Conservation (phyloP, 345 rosid genomes). For the Eucalyptus camaldulensis region DNA sequence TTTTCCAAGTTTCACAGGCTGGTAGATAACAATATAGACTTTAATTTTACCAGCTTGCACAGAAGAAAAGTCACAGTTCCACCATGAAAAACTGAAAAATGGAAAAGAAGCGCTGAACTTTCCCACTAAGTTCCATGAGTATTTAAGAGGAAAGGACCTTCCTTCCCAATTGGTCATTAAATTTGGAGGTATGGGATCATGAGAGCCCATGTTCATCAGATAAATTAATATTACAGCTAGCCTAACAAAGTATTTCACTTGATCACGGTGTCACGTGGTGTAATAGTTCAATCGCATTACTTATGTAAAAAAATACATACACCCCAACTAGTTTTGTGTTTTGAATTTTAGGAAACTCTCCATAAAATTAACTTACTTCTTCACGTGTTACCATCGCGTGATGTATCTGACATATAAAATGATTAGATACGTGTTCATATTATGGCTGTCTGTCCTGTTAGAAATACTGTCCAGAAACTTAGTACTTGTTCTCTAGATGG, state of each 20-base stretch:
- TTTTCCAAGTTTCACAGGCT: not conserved
- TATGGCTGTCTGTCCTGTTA: not conserved
- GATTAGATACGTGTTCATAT: not conserved
- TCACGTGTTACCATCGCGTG: not conserved
- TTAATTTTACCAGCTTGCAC: not conserved
- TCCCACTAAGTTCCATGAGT: not conserved
- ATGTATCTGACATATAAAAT: not conserved
- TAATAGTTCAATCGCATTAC: not conserved
- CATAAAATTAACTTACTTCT: not conserved
- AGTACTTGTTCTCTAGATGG: not conserved
- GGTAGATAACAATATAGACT: not conserved
- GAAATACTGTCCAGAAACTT: not conserved
- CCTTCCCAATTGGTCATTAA: not conserved
- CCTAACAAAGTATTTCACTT: not conserved
- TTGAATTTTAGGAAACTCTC: not conserved
- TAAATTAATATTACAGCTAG: not conserved
- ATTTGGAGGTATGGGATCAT: not conserved
- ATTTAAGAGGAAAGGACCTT: not conserved
- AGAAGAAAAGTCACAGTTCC: not conserved
- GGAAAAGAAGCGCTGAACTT: not conserved
- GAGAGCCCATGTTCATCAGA: not conserved
- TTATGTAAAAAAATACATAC: not conserved
- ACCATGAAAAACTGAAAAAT: not conserved
- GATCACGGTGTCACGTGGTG: not conserved
- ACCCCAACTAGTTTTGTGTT: not conserved